Evolutionary conservation across 2,329 filamentous ascomycete genomes (phyloP).

Genomic region (Bertia moriformis): DNA sequence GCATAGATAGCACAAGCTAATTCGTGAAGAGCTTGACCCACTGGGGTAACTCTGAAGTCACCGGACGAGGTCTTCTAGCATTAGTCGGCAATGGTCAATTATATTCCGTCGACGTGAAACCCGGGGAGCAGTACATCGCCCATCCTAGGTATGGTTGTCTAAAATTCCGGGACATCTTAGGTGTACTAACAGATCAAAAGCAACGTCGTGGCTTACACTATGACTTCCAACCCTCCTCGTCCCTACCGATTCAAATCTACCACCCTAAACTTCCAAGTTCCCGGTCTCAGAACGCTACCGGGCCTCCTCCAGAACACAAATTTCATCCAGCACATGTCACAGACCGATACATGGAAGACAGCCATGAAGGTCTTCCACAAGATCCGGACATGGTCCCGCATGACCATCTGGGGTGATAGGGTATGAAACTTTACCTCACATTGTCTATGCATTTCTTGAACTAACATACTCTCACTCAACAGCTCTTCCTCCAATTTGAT

Average conservation of each 20-base stretch:
- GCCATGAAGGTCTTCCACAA: slow-evolving; percentile 50
- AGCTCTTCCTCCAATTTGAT: slow-evolving; percentile 78
- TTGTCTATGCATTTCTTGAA: not conserved
- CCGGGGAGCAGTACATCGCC: slow-evolving; percentile 78
- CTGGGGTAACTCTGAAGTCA: slow-evolving; percentile 83
- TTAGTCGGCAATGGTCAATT: slow-evolving; percentile 77
- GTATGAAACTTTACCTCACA: not conserved
- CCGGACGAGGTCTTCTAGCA: slow-evolving; percentile 73
- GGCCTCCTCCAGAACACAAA: slow-evolving; percentile 53
- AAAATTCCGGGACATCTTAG: not conserved
- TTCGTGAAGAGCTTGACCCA: slow-evolving; percentile 39
- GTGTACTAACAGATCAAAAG: slow-evolving; percentile 20
- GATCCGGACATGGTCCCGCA: slow-evolving; percentile 61
- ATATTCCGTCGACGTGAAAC: slow-evolving; percentile 67
- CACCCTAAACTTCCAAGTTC: slow-evolving; percentile 62
- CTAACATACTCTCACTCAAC: slow-evolving; percentile 6
- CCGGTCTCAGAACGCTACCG: slow-evolving; percentile 43
- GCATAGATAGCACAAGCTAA: too few species aligned
- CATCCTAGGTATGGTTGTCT: slow-evolving; percentile 48
- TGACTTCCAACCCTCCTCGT: slow-evolving; percentile 57
- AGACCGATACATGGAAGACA: slow-evolving; percentile 59
- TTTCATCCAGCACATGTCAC: slow-evolving; percentile 60
- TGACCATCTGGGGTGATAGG: slow-evolving; percentile 77
- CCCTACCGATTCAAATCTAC: slow-evolving; percentile 80
- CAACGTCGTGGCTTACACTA: slow-evolving; percentile 80